Evolutionary conservation across 495 filamentous ascomycete species (phyloP), one percentile per base, ranked within the genome.

Genomic region (Melanomma pulvis-pyrius): DNA sequence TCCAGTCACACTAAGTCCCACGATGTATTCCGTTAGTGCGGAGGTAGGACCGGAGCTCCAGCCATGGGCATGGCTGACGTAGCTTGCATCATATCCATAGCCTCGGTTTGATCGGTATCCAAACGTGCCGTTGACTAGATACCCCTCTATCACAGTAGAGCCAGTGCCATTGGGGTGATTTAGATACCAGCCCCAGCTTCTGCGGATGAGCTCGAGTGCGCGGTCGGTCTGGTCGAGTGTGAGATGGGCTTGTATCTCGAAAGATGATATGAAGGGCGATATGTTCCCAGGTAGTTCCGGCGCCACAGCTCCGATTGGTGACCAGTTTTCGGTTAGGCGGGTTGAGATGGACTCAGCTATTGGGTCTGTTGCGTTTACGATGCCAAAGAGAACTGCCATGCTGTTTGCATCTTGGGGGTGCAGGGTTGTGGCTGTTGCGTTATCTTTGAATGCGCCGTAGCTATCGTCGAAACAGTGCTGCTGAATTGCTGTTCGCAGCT

Each of bases 401-500:
- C 50, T 55, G 36, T 71, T 73, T 11, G 68, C 71, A 57, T 71
- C 71, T 69, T 73, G 69, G 3, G 71, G 71, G 26, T 73, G 71
- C 1, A 80, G 70, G 41, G 69, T 72, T 13, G 79, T 82, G 8
- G 80, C 72, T 12, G 80, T 81, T 29, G 80, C 79, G 63, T 83
- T 85, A 72, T 86, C 81, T 61, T 81, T 82, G 74, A 87, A 88
- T 24, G 84, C 83, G 12, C 83, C 82, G 58, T 77, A 79, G 2
- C 61, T 47, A n/a, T 75, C 62, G 56, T 86, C 81, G 76, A 80
- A 87, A 61, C 82, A 83, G 65, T 82, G 71, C 4, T 67, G 66
- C 55, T 83, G 81, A 59, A 83, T 81, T 32, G 76, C 75, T 8
- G 67, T 73, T 65, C 71, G 74, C 19, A 84, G 76, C 32, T 74